Percentiles rank a stretch among this genome's conserved stretches.
Evolutionary conservation across 345 rosid genomes (phyloP).

Genomic region (Citrus reticulata): DNA sequence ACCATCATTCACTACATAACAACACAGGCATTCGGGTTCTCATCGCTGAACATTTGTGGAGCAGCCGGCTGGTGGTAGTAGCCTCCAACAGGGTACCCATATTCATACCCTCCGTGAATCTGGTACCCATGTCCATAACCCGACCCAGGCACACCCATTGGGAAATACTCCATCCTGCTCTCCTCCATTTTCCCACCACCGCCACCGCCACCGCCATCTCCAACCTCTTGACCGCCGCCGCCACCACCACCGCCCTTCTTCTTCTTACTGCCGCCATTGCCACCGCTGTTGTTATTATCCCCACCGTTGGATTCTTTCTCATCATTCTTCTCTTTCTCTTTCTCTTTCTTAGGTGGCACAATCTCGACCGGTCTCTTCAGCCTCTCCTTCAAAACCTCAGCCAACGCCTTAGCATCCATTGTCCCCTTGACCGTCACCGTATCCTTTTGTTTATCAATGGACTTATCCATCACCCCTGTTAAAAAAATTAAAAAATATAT

Average conservation of each 20-base stretch:
- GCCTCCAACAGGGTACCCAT: background rate
- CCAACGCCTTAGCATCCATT: slow-evolving; percentile 59
- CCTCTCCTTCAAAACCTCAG: slow-evolving; percentile 42
- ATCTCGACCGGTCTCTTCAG: slow-evolving; percentile 55
- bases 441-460: slow-evolving; percentile 57
- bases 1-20: slow-evolving; percentile 25
- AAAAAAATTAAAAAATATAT: background rate
- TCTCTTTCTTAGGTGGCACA: slow-evolving; percentile 65
- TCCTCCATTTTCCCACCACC: slow-evolving; percentile 29
- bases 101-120: background rate
- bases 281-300: slow-evolving; percentile 1
- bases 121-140: slow-evolving; percentile 28
- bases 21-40: slow-evolving; percentile 57
- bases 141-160: slow-evolving; percentile 31
- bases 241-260: slow-evolving; percentile 5
- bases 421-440: slow-evolving; percentile 66
- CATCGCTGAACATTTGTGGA: slow-evolving; percentile 59
- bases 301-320: slow-evolving; percentile 22
- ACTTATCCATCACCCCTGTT: slow-evolving; percentile 50
- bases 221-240: slow-evolving; percentile 22
- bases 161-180: slow-evolving; percentile 34
- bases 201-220: slow-evolving; percentile 12
- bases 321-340: slow-evolving; percentile 29
- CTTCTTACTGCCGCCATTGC: slow-evolving; percentile 22
- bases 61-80: slow-evolving; percentile 13